These are phyloP conservation scores for Hypericum perforatum DNA, from an alignment of 345 rosid species.

Conservation along the genomic window DNA sequence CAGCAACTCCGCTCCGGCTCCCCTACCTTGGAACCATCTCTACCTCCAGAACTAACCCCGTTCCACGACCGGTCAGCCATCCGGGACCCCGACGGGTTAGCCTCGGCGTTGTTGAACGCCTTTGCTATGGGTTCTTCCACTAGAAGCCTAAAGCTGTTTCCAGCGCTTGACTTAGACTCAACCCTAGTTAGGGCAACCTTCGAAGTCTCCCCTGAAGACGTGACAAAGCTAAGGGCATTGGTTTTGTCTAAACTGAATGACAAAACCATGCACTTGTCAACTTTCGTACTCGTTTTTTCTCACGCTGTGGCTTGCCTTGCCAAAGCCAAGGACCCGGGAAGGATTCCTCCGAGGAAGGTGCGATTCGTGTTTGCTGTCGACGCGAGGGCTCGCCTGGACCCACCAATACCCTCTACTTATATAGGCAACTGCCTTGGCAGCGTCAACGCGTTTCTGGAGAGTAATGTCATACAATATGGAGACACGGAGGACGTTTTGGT, in stretches of 20 bases:
- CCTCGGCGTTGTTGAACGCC: too few species aligned
- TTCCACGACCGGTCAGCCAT: too few species aligned
- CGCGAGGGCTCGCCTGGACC: neutral
- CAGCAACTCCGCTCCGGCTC: neutral
- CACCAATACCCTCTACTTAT: conserved; percentile 3
- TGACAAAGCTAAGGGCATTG: neutral
- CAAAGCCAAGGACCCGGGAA: neutral
- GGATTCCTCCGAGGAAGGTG: neutral
- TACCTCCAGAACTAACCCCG: neutral
- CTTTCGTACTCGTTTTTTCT: neutral
- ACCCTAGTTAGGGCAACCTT: neutral
- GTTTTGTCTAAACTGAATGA: too few species aligned
- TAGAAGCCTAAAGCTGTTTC: too few species aligned
- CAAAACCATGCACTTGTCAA: neutral
- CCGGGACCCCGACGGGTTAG: too few species aligned
- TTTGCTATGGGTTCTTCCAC: too few species aligned
- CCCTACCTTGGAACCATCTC: too few species aligned
- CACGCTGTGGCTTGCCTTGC: neutral
- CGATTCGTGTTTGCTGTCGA: neutral
- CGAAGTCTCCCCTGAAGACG: neutral
- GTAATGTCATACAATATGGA: neutral
- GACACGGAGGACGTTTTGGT: neutral
- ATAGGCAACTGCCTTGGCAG: neutral
- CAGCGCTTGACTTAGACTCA: too few species aligned
- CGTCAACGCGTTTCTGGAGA: neutral